Evolutionary conservation across 768 basidiomycete species (phyloP), one percentile per base, ranked within the genome.

Genomic region (Tylopilus sp.): DNA sequence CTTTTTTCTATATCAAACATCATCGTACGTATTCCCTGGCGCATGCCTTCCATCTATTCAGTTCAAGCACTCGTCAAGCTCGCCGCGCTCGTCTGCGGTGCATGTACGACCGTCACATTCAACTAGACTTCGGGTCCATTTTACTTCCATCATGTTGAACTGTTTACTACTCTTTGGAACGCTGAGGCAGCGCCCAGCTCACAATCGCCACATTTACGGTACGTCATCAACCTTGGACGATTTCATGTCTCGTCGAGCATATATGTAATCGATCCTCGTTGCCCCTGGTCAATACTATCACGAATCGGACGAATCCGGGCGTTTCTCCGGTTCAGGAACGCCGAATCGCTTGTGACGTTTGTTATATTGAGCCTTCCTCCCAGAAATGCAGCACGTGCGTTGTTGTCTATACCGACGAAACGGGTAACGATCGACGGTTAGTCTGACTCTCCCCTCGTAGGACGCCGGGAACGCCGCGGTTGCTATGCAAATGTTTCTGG

Each of bases 141-240:
- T 81, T 62, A 57, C 72, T 48, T 68, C 59, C 8, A 51, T 67
- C 14, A n/a, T n/a, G n/a, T n/a, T n/a, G n/a, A n/a, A n/a, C n/a
- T 3, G 71, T 84, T 21, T 66, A 81, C 37, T 69, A 79, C 36
- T 78, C 81, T 13, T 56, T 72, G 0, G 82, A 83, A 46, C 84
- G 86, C n/a, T 85, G 81, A 80, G 78, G 80, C 16, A 82, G 82
- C 36, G 82, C 86, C 2, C 83, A 82, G 46, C 73, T 80, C 29
- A 84, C 82, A n/a, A n/a, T n/a, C n/a, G n/a, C n/a, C n/a, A n/a
- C n/a, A n/a, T n/a, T n/a, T n/a, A n/a, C n/a, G n/a, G n/a, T n/a
- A n/a, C n/a, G n/a, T n/a, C n/a, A n/a, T n/a, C n/a, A n/a, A n/a
- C n/a, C n/a, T n/a, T n/a, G n/a, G n/a, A n/a, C n/a, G n/a, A n/a